These are phyloP conservation scores for Cubamyces sp. DNA, from an alignment of 768 basidiomycete species.

Conservation along the genomic window DNA sequence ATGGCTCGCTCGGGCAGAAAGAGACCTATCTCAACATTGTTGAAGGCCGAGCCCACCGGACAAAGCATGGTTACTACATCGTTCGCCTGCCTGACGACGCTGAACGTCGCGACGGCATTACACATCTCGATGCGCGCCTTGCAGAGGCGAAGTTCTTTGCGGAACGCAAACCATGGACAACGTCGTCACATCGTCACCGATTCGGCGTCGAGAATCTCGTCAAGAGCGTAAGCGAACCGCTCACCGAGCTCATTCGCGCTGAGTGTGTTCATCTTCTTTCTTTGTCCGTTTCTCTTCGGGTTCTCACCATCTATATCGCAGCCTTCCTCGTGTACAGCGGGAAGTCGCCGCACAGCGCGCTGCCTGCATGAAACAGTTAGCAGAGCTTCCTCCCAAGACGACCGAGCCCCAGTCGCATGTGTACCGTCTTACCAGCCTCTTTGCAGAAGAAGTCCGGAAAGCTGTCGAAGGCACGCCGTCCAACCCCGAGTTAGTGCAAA, in stretches of 20 bases:
- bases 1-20: constrained; percentile 46
- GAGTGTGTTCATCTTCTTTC: not conserved
- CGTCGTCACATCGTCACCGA: constrained; percentile 47
- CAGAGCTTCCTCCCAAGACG: constrained; percentile 13
- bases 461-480: constrained; percentile 19
- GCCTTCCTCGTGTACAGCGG: not conserved
- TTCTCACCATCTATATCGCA: not conserved
- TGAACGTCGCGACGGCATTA: constrained; percentile 46
- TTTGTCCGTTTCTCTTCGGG: too few species aligned
- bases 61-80: constrained; percentile 58
- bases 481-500: constrained; percentile 42
- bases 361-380: not conserved
- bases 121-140: constrained; percentile 42
- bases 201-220: constrained; percentile 63
- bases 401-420: constrained; percentile 19
- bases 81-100: constrained; percentile 65
- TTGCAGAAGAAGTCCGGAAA: constrained; percentile 8
- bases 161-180: constrained; percentile 54
- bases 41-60: constrained; percentile 46
- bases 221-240: constrained; percentile 49
- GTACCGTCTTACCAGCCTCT: constrained; percentile 13
- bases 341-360: not conserved
- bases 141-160: constrained; percentile 51
- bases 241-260: constrained; percentile 38
- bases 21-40: constrained; percentile 56